A percentile compares a stretch with the other conserved stretches of the same genome.
These are phyloP conservation scores for Naematelia encephala DNA, from an alignment of 768 basidiomycete species.

Conservation along the genomic window DNA sequence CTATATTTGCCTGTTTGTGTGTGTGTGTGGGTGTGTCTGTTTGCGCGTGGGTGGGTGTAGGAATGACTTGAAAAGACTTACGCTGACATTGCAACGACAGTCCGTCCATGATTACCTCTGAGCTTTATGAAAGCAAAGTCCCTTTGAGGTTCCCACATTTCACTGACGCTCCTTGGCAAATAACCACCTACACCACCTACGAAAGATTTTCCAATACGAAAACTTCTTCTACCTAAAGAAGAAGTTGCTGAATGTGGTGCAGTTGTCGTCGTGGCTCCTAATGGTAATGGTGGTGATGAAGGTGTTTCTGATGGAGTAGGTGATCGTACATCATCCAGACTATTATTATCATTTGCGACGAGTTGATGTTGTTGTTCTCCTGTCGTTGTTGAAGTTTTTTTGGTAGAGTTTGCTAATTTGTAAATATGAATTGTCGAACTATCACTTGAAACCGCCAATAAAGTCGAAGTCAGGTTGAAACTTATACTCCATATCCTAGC, in stretches of 20 bases:
- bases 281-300: conserved; percentile 27
- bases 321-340: conserved; percentile 5
- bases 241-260: conserved; percentile 27
- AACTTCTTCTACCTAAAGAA: conserved; percentile 41
- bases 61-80: conserved; percentile 54
- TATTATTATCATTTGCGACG: no score
- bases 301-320: conserved; percentile 37
- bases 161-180: conserved; percentile 76
- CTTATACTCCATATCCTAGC: conserved; percentile 77
- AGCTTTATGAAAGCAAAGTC: conserved; percentile 90
- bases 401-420: conserved; percentile 61
- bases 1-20: no score
- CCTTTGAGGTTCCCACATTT: conserved; percentile 93
- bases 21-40: no score
- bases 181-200: conserved; percentile 50
- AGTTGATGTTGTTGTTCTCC: background rate
- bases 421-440: conserved; percentile 97
- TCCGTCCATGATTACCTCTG: conserved; percentile 68
- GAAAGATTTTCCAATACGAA: conserved; percentile 48
- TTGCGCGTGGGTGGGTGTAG: no score
- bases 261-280: conserved; percentile 9
- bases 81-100: conserved; percentile 85
- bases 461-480: conserved; percentile 75
- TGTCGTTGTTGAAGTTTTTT: background rate
- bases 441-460: conserved; percentile 87